Conservation (phyloP, 441 rosid species). For the Gossypium lobatum region DNA sequence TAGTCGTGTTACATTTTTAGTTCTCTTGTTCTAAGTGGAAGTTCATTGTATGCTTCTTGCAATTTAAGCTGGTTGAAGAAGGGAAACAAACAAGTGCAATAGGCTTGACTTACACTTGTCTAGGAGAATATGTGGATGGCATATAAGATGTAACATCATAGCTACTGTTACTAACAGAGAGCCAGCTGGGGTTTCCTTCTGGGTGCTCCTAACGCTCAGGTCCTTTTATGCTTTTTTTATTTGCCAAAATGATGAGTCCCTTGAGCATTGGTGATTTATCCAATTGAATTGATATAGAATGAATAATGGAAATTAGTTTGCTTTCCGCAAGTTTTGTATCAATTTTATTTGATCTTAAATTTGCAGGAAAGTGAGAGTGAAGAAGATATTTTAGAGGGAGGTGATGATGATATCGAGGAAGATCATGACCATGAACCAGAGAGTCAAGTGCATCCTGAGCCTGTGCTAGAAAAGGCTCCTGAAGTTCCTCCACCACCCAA, state of each 20-base stretch:
- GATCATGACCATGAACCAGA: conserved; percentile 61
- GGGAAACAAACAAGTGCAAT: neutral
- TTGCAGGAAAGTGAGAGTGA: conserved; percentile 79
- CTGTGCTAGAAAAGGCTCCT: conserved; percentile 33
- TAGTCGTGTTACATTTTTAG: neutral
- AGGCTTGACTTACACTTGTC: neutral
- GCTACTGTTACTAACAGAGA: neutral
- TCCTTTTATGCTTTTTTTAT: neutral
- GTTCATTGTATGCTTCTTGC: neutral
- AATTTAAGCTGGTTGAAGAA: neutral
- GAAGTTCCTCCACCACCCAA: conserved; percentile 43
- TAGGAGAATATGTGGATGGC: neutral
- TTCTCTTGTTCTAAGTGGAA: neutral
- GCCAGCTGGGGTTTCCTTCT: neutral
- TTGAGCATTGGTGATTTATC: neutral
- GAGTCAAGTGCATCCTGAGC: conserved; percentile 36
- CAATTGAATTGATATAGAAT: neutral
- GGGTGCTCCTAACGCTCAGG: neutral
- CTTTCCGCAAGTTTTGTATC: neutral
- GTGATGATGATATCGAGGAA: conserved; percentile 74
- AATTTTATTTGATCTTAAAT: conserved; percentile 12
- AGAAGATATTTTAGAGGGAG: conserved; percentile 69
- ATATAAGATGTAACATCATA: neutral
- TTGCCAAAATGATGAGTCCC: neutral
- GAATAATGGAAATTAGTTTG: neutral